Evolutionary conservation across 441 rosid genomes (phyloP).

Genomic region (Codiaeum variegatum): DNA sequence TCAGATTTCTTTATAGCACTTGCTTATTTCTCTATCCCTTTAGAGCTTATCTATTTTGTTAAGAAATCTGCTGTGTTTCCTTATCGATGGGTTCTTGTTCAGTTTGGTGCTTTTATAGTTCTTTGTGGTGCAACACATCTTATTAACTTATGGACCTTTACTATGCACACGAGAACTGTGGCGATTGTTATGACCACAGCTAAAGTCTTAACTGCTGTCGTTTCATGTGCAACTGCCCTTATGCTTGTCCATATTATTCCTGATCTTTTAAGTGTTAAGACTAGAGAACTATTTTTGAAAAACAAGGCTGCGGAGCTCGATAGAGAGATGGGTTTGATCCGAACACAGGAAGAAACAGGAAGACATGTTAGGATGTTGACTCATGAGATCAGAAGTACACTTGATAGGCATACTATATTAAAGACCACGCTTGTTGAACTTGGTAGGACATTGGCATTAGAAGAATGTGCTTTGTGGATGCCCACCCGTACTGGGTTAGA

Average conservation of each 20-base stretch:
- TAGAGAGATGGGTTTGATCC: conserved; percentile 92
- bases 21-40: conserved; percentile 92
- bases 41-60: conserved; percentile 90
- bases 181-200: conserved; percentile 82
- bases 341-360: conserved; percentile 96
- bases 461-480: conserved; percentile 99
- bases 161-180: conserved; percentile 64
- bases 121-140: conserved; percentile 97
- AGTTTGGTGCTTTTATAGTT: conserved; percentile 97
- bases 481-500: conserved; percentile 97
- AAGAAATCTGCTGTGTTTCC: conserved; percentile 96
- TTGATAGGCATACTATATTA: conserved; percentile 87
- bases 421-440: conserved; percentile 90
- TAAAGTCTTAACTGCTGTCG: conserved; percentile 74
- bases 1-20: conserved; percentile 95
- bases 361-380: conserved; percentile 97
- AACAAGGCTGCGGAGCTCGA: conserved; percentile 96
- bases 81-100: conserved; percentile 98
- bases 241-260: conserved; percentile 98
- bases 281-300: conserved; percentile 81
- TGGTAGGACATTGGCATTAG: conserved; percentile 82
- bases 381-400: conserved; percentile 92
- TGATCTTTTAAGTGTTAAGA: conserved; percentile 85
- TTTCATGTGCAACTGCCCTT: conserved; percentile 93
- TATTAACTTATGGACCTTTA: conserved; percentile 87